phyloP scores from a whole-genome alignment of 1,139 yeast genomes.

The Saccharomycopsis phalli region DNA sequence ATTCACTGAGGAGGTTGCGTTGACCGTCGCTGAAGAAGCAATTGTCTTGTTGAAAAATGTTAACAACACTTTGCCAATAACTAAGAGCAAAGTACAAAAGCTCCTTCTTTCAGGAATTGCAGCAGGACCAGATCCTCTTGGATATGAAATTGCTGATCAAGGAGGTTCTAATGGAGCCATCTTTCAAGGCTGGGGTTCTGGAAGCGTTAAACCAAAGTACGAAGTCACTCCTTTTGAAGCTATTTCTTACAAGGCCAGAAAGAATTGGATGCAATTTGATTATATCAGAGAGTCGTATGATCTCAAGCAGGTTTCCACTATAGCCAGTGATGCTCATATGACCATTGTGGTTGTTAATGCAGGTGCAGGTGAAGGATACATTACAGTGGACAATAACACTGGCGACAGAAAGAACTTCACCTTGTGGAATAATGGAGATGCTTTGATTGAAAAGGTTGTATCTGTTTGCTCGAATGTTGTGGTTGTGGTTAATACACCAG shows the following conservation, averaged over 20 bases:
- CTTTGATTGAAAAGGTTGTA: conserved; percentile 40
- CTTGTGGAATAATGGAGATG: conserved; percentile 54
- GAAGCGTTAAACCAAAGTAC: conserved; percentile 43
- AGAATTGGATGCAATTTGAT: conserved; percentile 38
- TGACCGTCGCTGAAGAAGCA: conserved; percentile 49
- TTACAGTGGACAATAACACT: conserved; percentile 46
- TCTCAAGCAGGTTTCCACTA: conserved; percentile 34
- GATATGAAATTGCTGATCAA: conserved; percentile 42
- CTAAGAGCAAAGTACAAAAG: conserved; percentile 34
- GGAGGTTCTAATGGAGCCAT: conserved; percentile 38
- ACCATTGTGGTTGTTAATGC: conserved; percentile 44
- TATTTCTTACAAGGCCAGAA: conserved; percentile 35
- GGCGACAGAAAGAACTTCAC: conserved; percentile 51
- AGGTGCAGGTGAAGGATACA: conserved; percentile 51
- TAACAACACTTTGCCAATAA: conserved; percentile 42
- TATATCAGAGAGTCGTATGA: conserved; percentile 37
- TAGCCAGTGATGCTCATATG: conserved; percentile 43
- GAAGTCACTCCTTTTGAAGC: conserved; percentile 44
- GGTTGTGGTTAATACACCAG: conserved; percentile 51
- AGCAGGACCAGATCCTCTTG: conserved; percentile 40
- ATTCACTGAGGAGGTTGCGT: conserved; percentile 41
- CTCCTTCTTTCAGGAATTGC: conserved; percentile 40
- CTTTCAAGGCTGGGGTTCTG: conserved; percentile 45
- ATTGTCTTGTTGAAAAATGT: conserved; percentile 45
- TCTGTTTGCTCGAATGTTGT: conserved; percentile 43